Conservation (phyloP, 1,284 basidiomycete genomes). For the Fomitopsis pinicola region DNA sequence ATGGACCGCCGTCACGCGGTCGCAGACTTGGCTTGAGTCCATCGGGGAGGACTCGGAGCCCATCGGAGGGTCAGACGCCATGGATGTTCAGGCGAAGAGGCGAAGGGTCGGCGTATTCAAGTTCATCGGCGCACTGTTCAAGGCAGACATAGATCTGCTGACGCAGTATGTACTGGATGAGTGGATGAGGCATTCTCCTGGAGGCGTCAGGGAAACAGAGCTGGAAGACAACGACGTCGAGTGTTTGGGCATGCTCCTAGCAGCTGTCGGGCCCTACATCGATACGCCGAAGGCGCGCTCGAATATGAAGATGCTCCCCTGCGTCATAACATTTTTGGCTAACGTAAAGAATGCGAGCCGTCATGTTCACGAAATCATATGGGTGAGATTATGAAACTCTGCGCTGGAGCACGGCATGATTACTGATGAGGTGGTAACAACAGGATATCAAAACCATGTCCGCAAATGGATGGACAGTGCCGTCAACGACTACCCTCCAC, state of each 20-base stretch:
- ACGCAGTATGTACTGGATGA: slow-evolving; percentile 70
- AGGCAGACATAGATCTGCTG: slow-evolving; percentile 60
- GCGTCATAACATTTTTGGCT: slow-evolving; percentile 78
- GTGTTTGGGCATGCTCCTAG: slow-evolving; percentile 88
- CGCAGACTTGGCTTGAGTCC: no score
- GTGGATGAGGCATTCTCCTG: slow-evolving; percentile 91
- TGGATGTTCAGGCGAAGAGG: slow-evolving; percentile 89
- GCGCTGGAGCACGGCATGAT: no score
- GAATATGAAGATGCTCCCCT: slow-evolving; percentile 92
- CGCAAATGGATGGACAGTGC: no score
- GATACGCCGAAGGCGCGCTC: slow-evolving; percentile 77
- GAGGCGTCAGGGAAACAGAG: slow-evolving; percentile 82
- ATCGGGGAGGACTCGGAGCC: no score
- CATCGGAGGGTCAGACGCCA: slow-evolving; percentile 83
- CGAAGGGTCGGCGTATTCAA: slow-evolving; percentile 94
- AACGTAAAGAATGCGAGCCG: slow-evolving; percentile 74
- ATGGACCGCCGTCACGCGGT: slow-evolving; percentile 48
- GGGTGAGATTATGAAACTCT: slow-evolving; percentile 42
- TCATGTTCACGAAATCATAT: slow-evolving; percentile 93
- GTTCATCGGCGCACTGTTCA: slow-evolving; percentile 98
- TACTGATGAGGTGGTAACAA: no score
- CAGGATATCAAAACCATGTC: no score
- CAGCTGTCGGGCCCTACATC: slow-evolving; percentile 82
- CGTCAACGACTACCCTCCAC: no score
- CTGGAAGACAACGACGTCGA: slow-evolving; percentile 95